Evolutionary conservation across 495 filamentous ascomycete genomes (phyloP).

Genomic region (Penicillium antarcticum): DNA sequence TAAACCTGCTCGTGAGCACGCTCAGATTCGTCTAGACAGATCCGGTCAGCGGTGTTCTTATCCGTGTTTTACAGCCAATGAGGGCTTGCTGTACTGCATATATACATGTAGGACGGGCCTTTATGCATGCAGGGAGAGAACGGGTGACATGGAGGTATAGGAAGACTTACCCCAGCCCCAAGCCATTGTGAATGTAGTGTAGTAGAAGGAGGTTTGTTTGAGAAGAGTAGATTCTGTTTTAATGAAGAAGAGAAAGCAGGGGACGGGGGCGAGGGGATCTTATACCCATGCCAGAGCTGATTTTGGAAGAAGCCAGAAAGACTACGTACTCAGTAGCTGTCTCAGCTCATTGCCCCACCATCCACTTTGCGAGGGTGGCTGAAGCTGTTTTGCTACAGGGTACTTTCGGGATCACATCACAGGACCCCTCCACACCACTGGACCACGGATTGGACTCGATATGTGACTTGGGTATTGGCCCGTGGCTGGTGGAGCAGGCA

Average conservation of each 20-base stretch:
- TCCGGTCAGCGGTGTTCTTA: constrained; percentile 5
- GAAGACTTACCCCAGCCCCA: constrained; percentile 35
- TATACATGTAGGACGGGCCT: constrained; percentile 6
- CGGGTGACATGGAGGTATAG: not conserved
- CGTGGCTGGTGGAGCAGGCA: constrained; percentile 7
- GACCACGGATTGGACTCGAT: constrained; percentile 11
- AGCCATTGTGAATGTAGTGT: constrained; percentile 28
- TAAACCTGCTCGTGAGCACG: constrained; percentile 62
- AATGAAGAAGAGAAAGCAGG: not conserved
- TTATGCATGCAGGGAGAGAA: constrained; percentile 1
- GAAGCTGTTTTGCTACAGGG: constrained; percentile 1
- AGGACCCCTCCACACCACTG: constrained; percentile 10
- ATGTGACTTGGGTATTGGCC: constrained; percentile 1
- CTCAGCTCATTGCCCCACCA: constrained; percentile 19
- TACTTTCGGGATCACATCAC: constrained; percentile 1
- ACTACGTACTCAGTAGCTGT: constrained; percentile 11
- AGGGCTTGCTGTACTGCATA: not conserved
- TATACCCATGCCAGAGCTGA: constrained; percentile 16
- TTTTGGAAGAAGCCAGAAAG: constrained; percentile 17
- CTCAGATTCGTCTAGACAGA: constrained; percentile 40
- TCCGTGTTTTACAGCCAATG: not conserved
- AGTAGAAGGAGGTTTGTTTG: constrained; percentile 2
- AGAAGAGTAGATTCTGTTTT: not conserved
- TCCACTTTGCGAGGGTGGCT: constrained; percentile 12
- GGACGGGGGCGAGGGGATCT: constrained; percentile 8